Evolutionary conservation across 345 rosid species (phyloP).

Genomic region (Camelina neglecta): DNA sequence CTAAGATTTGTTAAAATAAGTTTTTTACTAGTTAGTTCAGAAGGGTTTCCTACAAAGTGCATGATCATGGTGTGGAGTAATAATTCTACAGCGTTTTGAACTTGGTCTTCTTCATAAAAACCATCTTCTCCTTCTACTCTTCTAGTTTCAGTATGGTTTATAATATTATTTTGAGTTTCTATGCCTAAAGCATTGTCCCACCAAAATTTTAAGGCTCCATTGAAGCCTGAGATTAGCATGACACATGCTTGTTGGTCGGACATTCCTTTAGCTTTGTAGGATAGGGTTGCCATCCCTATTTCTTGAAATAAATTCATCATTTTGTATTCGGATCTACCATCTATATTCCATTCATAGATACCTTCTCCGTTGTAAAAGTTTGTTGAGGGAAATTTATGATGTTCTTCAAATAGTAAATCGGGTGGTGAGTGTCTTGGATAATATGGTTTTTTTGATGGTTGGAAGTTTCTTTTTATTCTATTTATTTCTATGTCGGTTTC

Average conservation of each 20-base stretch:
- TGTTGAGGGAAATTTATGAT: background rate
- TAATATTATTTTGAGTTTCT: background rate
- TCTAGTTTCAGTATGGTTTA: background rate
- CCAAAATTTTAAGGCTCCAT: background rate
- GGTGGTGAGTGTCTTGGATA: constrained; percentile 10
- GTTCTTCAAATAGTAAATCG: background rate
- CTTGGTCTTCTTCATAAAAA: background rate
- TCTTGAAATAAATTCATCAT: background rate
- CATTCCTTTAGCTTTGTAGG: background rate
- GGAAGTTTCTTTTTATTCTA: background rate
- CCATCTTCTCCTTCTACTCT: background rate
- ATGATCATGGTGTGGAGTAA: background rate
- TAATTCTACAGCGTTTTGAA: background rate
- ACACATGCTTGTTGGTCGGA: background rate
- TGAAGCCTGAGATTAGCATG: background rate
- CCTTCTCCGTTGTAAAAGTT: too few species aligned
- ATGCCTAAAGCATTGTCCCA: background rate
- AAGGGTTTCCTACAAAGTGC: too few species aligned
- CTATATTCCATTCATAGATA: background rate
- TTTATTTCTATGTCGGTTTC: background rate
- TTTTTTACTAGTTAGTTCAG: too few species aligned
- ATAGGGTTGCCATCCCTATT: background rate
- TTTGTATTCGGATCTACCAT: background rate
- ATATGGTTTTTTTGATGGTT: background rate
- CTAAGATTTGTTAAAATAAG: too few species aligned